Base-by-base conservation (phyloP, 371 early-diverging fungal species). In the Mortierella sp. region DNA sequence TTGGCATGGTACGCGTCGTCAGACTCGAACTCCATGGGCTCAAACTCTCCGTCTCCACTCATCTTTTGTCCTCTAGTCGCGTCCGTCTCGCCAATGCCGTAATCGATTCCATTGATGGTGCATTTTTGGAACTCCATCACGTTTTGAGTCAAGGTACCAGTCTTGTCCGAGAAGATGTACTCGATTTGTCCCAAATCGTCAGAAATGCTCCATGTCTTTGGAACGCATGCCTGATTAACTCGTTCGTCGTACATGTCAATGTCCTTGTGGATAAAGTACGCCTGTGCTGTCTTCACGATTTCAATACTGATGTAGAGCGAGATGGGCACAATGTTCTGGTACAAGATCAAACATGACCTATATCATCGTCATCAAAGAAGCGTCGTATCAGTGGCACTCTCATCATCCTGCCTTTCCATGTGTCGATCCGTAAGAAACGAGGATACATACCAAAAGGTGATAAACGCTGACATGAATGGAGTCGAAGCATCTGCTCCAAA, bases 151-250 rank as follows among this genome's bases (percentile, higher is more conserved):
- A 98, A 79, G 4, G 98, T 98, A 10, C 98, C 98, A 3, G 98
- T 98, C 59, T 98, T 98, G 83, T 98, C 98, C n/a, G 94, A 92
- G 63, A 98, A 94, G n/a, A 98, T 87, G 82, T 95, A 97, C 64
- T 97, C 94, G 61, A 98, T 93, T 72, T 95, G 94, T n/a, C 99
- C 93, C 48, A 91, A 80, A 62, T 93, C 92, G 54, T 93, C 93
- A 13, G 91, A 89, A 40, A 93, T 85, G 54, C 89, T 96, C 91
- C 96, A 96, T 39, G 94, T 91, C 59, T 93, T 90, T 19, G 96
- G 92, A 14, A 89, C 81, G 73, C 95, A 94, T 3, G 92, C 89
- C 25, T 87, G 85, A 62, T 96, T 89, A 7, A 86, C 83, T 10
- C 87, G 84, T 47, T 85, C 89, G 71, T 95, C 85, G 68, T 95